phyloP scores from a whole-genome alignment of 257 asterid species.

The Penstemon davidsonii region DNA sequence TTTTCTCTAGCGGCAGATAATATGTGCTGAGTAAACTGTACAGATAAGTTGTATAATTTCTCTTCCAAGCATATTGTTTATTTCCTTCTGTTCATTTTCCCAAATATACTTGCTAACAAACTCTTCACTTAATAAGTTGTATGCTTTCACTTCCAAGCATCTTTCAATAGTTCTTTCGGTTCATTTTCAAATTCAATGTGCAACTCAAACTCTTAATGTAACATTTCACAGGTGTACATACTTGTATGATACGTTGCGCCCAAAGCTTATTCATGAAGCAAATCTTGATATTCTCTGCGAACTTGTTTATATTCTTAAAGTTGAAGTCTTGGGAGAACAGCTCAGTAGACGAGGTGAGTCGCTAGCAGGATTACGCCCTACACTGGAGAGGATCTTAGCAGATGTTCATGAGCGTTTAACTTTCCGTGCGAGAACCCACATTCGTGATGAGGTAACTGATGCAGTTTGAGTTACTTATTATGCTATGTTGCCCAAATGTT shows the following conservation, averaged over 20 bases:
- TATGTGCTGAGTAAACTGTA: too few species aligned
- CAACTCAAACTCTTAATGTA: conserved; percentile 20
- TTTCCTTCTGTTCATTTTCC: too few species aligned
- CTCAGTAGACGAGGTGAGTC: conserved; percentile 85
- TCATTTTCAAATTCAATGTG: conserved; percentile 26
- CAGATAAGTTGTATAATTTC: too few species aligned
- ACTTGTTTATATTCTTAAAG: conserved; percentile 89
- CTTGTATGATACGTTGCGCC: conserved; percentile 90
- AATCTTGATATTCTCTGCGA: conserved; percentile 96
- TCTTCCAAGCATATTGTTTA: too few species aligned
- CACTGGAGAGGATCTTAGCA: conserved; percentile 88
- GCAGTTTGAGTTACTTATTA: conserved; percentile 16
- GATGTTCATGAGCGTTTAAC: conserved; percentile 96
- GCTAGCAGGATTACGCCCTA: conserved; percentile 85
- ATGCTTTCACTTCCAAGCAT: not conserved
- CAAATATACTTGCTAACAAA: too few species aligned
- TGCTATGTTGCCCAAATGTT: conserved; percentile 18
- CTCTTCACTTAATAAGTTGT: not conserved
- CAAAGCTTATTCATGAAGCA: conserved; percentile 94
- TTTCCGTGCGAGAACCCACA: conserved; percentile 95
- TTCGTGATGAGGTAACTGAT: conserved; percentile 83
- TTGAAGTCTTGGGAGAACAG: conserved; percentile 93
- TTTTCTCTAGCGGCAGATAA: too few species aligned
- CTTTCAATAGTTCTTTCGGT: conserved; percentile 18
- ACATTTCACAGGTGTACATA: conserved; percentile 78